Evolutionary conservation across 495 filamentous ascomycete species (phyloP).

Genomic region (Xylaria longipes): DNA sequence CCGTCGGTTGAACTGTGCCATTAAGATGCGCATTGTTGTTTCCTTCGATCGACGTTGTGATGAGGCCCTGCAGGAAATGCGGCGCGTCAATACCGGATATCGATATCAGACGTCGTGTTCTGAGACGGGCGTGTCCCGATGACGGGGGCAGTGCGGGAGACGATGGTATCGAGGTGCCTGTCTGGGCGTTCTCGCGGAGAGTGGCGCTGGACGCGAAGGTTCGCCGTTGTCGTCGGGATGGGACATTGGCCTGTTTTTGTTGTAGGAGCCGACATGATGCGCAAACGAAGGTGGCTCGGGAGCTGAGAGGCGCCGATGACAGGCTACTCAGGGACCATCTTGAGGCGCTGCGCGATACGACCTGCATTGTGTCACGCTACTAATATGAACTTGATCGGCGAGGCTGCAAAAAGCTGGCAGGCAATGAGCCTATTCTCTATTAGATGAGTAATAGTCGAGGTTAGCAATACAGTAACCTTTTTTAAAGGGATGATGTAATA

Average conservation of each 20-base stretch:
- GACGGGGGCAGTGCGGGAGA: constrained; percentile 47
- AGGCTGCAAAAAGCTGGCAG: background rate
- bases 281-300: constrained; percentile 33
- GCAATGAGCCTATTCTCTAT: background rate
- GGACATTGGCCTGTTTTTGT: constrained; percentile 8
- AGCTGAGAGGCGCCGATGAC: constrained; percentile 9
- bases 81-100: constrained; percentile 79
- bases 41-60: constrained; percentile 71
- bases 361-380: constrained; percentile 11
- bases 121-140: constrained; percentile 60
- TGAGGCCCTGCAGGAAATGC: constrained; percentile 85
- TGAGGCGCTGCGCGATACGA: constrained; percentile 20
- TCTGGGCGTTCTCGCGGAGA: constrained; percentile 4
- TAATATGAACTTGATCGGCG: background rate
- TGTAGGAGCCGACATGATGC: constrained; percentile 31
- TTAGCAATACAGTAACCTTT: background rate
- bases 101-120: constrained; percentile 77
- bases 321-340: constrained; percentile 8
- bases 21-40: constrained; percentile 36
- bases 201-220: constrained; percentile 29
- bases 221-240: constrained; percentile 24
- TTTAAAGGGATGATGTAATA: background rate
- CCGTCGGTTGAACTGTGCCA: constrained; percentile 24
- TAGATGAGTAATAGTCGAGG: background rate
- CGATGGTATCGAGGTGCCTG: constrained; percentile 14